These are phyloP conservation scores for Colletotrichum sp. DNA, from an alignment of 2,329 filamentous ascomycete species.

Conservation along the genomic window DNA sequence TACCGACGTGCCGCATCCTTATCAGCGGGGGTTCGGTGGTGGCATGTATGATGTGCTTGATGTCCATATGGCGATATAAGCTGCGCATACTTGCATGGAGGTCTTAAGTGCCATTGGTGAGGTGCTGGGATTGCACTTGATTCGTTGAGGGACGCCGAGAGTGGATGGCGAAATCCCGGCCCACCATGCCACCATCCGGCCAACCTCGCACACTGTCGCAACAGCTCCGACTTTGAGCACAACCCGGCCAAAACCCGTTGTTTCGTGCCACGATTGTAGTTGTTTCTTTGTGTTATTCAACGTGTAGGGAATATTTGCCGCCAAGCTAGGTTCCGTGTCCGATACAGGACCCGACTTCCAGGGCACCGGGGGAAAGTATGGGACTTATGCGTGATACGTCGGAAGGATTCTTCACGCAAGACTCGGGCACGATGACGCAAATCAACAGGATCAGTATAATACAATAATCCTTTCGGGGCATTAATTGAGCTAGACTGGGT, in stretches of 20 bases:
- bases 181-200: conserved; percentile 10
- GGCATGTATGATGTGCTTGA: background rate
- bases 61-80: background rate
- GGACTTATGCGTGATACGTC: background rate
- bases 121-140: background rate
- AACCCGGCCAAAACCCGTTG: background rate
- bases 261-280: background rate
- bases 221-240: background rate
- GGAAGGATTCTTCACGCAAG: background rate
- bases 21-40: background rate
- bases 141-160: background rate
- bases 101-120: background rate
- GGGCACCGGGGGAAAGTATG: background rate
- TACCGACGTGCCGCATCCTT: background rate
- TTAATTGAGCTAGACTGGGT: background rate
- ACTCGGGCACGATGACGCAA: background rate
- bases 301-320: background rate
- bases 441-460: background rate
- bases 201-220: background rate
- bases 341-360: background rate
- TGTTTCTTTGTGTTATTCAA: background rate
- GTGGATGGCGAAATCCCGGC: conserved; percentile 3
- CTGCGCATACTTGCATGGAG: background rate
- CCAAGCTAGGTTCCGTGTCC: background rate
- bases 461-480: background rate